Conservation (phyloP, 2,329 filamentous ascomycete species). For the Aspergillus chevalieri region DNA sequence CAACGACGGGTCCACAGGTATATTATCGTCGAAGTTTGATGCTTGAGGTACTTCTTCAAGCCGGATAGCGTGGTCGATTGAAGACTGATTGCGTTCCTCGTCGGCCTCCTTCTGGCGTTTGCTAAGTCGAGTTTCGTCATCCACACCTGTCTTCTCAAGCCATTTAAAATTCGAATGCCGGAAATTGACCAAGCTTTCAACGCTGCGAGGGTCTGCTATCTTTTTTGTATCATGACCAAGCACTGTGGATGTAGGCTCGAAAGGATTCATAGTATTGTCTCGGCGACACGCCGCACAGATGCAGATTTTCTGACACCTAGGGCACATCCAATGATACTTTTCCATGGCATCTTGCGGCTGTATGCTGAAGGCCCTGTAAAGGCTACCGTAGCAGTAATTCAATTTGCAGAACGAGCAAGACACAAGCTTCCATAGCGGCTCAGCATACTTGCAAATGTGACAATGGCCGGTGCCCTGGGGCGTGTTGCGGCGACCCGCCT, state of each 20-base stretch:
- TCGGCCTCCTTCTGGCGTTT: slow-evolving; percentile 51
- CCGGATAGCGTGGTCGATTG: slow-evolving; percentile 40
- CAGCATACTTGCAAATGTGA: slow-evolving; percentile 75
- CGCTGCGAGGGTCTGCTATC: slow-evolving; percentile 83
- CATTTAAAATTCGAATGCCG: slow-evolving; percentile 79
- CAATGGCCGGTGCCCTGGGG: slow-evolving; percentile 54
- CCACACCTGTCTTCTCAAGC: slow-evolving; percentile 58
- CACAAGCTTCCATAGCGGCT: slow-evolving; percentile 79
- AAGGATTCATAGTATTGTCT: slow-evolving; percentile 63
- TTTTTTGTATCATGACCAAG: slow-evolving; percentile 87
- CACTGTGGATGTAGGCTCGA: slow-evolving; percentile 78
- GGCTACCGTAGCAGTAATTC: slow-evolving; percentile 84
- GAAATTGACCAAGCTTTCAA: slow-evolving; percentile 88
- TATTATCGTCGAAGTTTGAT: slow-evolving; percentile 18
- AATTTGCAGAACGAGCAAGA: slow-evolving; percentile 70
- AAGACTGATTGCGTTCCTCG: slow-evolving; percentile 43
- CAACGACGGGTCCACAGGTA: slow-evolving; percentile 42
- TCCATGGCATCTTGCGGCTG: slow-evolving; percentile 80
- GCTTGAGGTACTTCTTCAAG: slow-evolving; percentile 22
- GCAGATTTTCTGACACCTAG: slow-evolving; percentile 78
- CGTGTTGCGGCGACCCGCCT: slow-evolving; percentile 45
- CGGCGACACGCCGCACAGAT: slow-evolving; percentile 76
- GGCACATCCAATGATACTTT: slow-evolving; percentile 77
- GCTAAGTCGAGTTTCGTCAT: slow-evolving; percentile 43
- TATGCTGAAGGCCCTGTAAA: slow-evolving; percentile 87